Evolutionary conservation across 2,329 filamentous ascomycete species (phyloP).

Genomic region (Knoxdaviesia capensis): DNA sequence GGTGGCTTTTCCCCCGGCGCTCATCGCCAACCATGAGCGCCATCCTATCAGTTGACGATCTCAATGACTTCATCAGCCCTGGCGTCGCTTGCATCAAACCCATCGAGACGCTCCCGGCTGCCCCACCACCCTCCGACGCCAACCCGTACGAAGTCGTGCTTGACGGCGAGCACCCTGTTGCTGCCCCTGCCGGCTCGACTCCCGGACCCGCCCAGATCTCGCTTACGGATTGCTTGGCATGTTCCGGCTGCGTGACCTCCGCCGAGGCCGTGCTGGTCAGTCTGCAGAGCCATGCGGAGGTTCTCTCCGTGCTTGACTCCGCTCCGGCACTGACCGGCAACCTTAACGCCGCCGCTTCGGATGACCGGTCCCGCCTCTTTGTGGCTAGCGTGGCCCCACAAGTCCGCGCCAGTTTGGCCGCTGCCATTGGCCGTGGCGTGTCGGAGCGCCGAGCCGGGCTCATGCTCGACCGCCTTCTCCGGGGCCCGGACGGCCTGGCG

Average conservation of each 20-base stretch:
- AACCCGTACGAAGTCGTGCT: conserved; percentile 66
- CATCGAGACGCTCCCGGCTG: conserved; percentile 67
- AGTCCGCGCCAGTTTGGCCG: conserved; percentile 71
- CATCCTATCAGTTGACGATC: conserved; percentile 86
- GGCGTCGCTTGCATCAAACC: conserved; percentile 97
- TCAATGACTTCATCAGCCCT: conserved; percentile 98
- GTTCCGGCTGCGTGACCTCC: conserved; percentile 92
- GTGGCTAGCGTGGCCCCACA: conserved; percentile 89
- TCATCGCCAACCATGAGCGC: conserved; percentile 55
- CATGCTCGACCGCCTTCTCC: conserved; percentile 66
- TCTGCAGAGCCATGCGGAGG: conserved; percentile 82
- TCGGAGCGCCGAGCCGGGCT: conserved; percentile 53
- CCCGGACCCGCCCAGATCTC: conserved; percentile 74
- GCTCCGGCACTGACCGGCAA: conserved; percentile 25
- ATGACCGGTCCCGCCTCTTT: conserved; percentile 48
- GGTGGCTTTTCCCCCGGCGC: background rate
- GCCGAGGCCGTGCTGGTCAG: conserved; percentile 94
- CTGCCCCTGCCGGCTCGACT: conserved; percentile 31
- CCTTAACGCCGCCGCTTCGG: background rate
- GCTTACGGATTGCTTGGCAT: conserved; percentile 90
- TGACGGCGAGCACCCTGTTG: conserved; percentile 38
- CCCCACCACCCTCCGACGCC: conserved; percentile 30
- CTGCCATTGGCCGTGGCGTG: conserved; percentile 53
- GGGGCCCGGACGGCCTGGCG: conserved; percentile 45
- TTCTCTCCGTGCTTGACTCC: conserved; percentile 61